These are phyloP conservation scores for Zea luxurians DNA, from an alignment of 176 grass and related monocot species.

Conservation along the genomic window DNA sequence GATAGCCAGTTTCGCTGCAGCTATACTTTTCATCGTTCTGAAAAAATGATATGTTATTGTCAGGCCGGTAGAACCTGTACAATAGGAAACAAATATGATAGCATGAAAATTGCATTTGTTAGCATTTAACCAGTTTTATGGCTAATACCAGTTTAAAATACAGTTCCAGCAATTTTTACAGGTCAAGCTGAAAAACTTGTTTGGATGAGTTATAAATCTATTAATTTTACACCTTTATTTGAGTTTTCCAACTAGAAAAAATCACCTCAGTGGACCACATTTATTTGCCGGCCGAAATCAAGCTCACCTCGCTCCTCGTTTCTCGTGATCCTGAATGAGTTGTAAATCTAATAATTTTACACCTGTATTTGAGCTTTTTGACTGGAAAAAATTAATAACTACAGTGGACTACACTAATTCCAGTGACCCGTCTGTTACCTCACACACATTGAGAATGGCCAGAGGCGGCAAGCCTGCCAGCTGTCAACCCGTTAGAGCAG, in stretches of 20 bases:
- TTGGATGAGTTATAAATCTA: neutral
- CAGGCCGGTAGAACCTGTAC: neutral
- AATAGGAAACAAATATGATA: neutral
- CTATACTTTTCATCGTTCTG: slow-evolving; percentile 82
- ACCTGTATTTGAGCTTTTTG: neutral
- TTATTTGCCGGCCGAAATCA: neutral
- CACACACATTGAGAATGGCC: neutral
- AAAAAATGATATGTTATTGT: slow-evolving; percentile 18
- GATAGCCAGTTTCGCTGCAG: slow-evolving; percentile 95
- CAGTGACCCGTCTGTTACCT: neutral
- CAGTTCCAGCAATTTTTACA: neutral
- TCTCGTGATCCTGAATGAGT: neutral
- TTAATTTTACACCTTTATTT: neutral
- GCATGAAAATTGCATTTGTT: slow-evolving; percentile 15
- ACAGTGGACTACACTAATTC: neutral
- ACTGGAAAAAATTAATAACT: neutral
- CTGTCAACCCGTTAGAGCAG: neutral
- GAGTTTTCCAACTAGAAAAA: neutral
- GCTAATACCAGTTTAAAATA: neutral
- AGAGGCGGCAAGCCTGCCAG: neutral
- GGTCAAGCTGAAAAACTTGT: neutral
- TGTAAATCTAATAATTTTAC: neutral
- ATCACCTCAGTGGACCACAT: neutral
- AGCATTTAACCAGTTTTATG: neutral
- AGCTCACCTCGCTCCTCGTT: neutral